Evolutionary conservation across 1,139 yeast species (phyloP), one percentile per base, ranked within the genome.

Genomic region (Protomyces inundatus): DNA sequence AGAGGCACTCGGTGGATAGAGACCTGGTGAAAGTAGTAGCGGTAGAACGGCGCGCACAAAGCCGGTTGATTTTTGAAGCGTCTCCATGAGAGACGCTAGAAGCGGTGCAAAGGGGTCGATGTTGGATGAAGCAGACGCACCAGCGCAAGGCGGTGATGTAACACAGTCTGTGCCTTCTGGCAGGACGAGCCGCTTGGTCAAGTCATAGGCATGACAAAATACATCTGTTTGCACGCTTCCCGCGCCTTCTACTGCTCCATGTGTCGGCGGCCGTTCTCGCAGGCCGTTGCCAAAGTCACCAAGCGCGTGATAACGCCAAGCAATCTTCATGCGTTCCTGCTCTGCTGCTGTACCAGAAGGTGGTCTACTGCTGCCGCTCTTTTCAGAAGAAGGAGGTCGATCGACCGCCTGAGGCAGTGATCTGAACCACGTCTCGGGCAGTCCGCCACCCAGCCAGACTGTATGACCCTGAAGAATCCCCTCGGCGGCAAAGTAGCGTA

Each of bases 261-360:
- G n/a, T 10, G 40, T 30, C 16, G 45, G n/a, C 1, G 54, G 57
- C 9, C 48, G 54, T 37, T 35, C 32, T 3, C 64, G 54, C 4
- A 55, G 50, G 34, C 61, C 57, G 34, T 54, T 45, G 14, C 65
- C 61, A 35, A 60, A 64, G 10, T 82, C 82, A 54, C 80, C 81
- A 61, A 85, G 73, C 50, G 61, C 54, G 0, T 90, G 90, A 70
- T 89, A 89, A 71, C 95, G 82, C 96, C 96, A 89, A 1, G 96
- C 96, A 70, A 89, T 89, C 72, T 85, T 87, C 78, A 89, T 75
- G 69, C 86, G 88, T 34, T 78, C 64, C 33, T 57, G 61, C 33
- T 37, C 42, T 14, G 35, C 48, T 16, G 48, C 48, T 9, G 30
- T 42, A 30, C 54, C 12, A 5, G 48, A 10, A 7, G 64, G 89